Conservation (phyloP, 805 yeast species). For the Cephaloascus fragrans region DNA sequence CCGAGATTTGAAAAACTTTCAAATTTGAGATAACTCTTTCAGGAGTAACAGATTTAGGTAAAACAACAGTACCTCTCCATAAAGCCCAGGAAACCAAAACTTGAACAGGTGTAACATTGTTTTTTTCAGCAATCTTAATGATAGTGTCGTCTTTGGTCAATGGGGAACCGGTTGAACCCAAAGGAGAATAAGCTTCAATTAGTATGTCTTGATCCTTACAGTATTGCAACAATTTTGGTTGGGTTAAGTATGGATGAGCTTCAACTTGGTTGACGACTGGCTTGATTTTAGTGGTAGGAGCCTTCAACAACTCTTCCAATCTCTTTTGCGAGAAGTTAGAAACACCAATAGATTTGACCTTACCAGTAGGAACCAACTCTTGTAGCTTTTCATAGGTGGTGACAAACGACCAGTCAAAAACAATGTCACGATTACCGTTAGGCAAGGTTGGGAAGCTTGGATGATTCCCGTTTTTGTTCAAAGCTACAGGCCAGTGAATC, state of each 20-base stretch:
- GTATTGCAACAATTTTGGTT: constrained; percentile 44
- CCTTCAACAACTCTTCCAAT: constrained; percentile 37
- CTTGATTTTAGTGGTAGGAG: constrained; percentile 35
- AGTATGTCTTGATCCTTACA: constrained; percentile 42
- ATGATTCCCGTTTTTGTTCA: constrained; percentile 28
- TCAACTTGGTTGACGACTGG: constrained; percentile 77
- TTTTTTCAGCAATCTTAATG: constrained; percentile 31
- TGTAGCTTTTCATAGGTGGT: constrained; percentile 26
- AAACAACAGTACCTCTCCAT: constrained; percentile 42
- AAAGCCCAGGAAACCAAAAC: constrained; percentile 51
- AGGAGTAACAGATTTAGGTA: constrained; percentile 25
- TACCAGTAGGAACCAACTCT: constrained; percentile 14
- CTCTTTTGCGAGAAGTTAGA: constrained; percentile 24
- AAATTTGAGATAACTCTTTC: constrained; percentile 4
- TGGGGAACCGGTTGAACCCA: constrained; percentile 54
- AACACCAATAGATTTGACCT: constrained; percentile 20
- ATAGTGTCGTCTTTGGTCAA: constrained; percentile 34
- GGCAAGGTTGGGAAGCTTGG: constrained; percentile 14
- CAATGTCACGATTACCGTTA: constrained; percentile 15
- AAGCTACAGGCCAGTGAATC: constrained; percentile 75
- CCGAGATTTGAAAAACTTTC: background rate
- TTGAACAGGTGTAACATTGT: constrained; percentile 35
- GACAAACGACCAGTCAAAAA: constrained; percentile 16
- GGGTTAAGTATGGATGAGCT: constrained; percentile 65
- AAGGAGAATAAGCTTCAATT: constrained; percentile 71